Conservation (phyloP, 1,284 basidiomycete genomes). For the Takashimella tepidaria region DNA sequence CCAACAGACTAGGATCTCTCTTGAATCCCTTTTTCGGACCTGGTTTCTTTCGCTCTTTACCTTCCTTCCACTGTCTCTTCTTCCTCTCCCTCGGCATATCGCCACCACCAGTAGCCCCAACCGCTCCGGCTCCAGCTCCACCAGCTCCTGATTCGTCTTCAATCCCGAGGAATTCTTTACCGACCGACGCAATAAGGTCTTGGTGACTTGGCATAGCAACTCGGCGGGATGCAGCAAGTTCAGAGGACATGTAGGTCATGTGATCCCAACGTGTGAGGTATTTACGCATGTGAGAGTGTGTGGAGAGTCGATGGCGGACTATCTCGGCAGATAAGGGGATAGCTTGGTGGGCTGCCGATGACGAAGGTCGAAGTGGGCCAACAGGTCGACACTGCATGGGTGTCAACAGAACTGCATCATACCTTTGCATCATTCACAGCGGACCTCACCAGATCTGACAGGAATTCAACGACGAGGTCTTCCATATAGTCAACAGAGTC, state of each 20-base stretch:
- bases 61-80: conserved; percentile 14
- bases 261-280: conserved; percentile 41
- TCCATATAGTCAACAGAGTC: conserved; percentile 43
- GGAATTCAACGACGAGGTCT: conserved; percentile 39
- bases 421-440: neutral
- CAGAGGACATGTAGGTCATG: conserved; percentile 36
- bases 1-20: conserved; percentile 3
- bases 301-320: conserved; percentile 33
- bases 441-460: conserved; percentile 35
- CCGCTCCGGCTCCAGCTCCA: neutral
- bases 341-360: conserved; percentile 11
- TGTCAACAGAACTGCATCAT: neutral
- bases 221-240: conserved; percentile 23
- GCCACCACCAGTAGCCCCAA: conserved; percentile 1
- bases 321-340: conserved; percentile 28
- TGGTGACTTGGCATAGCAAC: conserved; percentile 21
- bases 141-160: conserved; percentile 15
- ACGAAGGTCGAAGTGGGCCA: conserved; percentile 23
- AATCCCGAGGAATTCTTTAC: conserved; percentile 34
- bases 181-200: conserved; percentile 34
- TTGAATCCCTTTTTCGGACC: conserved; percentile 45
- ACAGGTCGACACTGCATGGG: conserved; percentile 33
- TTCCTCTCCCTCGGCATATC: conserved; percentile 14
- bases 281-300: conserved; percentile 27
- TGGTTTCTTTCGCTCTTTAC: conserved; percentile 35